These are phyloP conservation scores for Collariella sp. DNA, from an alignment of 495 filamentous ascomycete species.

Conservation along the genomic window DNA sequence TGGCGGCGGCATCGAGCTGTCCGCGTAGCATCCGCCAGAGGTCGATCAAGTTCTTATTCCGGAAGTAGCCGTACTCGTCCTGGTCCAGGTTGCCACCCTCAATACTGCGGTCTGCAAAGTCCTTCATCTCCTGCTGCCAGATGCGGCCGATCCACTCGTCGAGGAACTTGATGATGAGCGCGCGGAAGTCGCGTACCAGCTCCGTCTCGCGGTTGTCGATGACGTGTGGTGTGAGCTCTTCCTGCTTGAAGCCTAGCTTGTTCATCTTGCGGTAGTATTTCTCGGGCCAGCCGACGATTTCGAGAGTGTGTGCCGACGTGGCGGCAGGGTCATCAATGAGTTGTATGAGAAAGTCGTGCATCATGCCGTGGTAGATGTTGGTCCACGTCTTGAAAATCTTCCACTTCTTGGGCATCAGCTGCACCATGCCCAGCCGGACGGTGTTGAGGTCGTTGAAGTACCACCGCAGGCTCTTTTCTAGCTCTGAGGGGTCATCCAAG, in stretches of 20 bases:
- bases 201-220: slow-evolving; percentile 83
- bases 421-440: slow-evolving; percentile 80
- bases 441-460: slow-evolving; percentile 95
- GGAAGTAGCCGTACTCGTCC: slow-evolving; percentile 78
- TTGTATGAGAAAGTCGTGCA: slow-evolving; percentile 84
- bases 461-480: slow-evolving; percentile 85
- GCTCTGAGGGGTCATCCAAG: slow-evolving; percentile 65
- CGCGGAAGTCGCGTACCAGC: slow-evolving; percentile 84
- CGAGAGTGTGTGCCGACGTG: slow-evolving; percentile 67
- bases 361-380: slow-evolving; percentile 80
- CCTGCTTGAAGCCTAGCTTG: slow-evolving; percentile 68
- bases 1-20: slow-evolving; percentile 70
- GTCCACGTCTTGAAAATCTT: slow-evolving; percentile 87
- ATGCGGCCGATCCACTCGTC: slow-evolving; percentile 98
- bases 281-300: slow-evolving; percentile 89
- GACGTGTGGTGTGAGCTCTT: slow-evolving; percentile 69
- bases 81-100: slow-evolving; percentile 67
- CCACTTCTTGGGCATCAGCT: slow-evolving; percentile 93
- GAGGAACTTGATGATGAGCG: slow-evolving; percentile 86
- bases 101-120: slow-evolving; percentile 66
- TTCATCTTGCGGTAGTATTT: slow-evolving; percentile 95
- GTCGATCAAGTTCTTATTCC: slow-evolving; percentile 79
- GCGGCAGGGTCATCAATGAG: slow-evolving; percentile 75
- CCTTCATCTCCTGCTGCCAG: slow-evolving; percentile 64
- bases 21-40: slow-evolving; percentile 98